phyloP scores from a whole-genome alignment of 2,329 filamentous ascomycete genomes.

The Paecilomyces niveus region DNA sequence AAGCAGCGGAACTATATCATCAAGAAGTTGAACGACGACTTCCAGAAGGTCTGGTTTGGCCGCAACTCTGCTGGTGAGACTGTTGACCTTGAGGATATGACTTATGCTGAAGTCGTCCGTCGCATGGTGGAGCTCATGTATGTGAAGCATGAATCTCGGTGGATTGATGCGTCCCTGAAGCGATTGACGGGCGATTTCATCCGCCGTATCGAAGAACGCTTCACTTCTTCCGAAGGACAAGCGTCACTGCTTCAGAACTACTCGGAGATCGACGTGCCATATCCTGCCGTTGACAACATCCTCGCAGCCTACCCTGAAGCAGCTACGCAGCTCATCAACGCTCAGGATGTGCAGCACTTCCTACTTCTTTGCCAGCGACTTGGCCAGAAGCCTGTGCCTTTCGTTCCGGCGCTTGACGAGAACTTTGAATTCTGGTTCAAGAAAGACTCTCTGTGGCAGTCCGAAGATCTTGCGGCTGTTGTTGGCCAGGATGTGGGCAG shows the following conservation, averaged over 20 bases:
- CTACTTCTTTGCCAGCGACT: conserved; percentile 83
- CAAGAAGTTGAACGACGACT: conserved; percentile 91
- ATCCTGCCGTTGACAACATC: conserved; percentile 68
- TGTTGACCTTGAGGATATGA: conserved; percentile 92
- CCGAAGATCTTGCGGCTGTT: conserved; percentile 92
- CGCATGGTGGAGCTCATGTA: conserved; percentile 87
- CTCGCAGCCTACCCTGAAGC: conserved; percentile 79
- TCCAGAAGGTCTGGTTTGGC: conserved; percentile 96
- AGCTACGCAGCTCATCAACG: conserved; percentile 87
- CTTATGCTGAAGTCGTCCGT: conserved; percentile 78
- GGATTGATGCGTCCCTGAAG: conserved; percentile 81
- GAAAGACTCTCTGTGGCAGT: conserved; percentile 99
- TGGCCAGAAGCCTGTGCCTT: conserved; percentile 92
- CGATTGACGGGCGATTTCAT: conserved; percentile 91
- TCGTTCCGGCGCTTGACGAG: conserved; percentile 90
- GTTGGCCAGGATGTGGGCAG: conserved; percentile 93
- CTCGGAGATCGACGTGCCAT: conserved; percentile 77
- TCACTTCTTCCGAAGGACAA: conserved; percentile 64
- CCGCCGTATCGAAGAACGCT: conserved; percentile 92
- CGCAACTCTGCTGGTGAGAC: conserved; percentile 72
- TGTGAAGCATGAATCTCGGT: conserved; percentile 80
- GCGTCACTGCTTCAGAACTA: conserved; percentile 85
- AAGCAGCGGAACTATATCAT: conserved; percentile 89
- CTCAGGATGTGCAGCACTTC: conserved; percentile 97
- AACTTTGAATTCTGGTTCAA: conserved; percentile 99